Conservation (phyloP, 805 yeast genomes). For the Candida endomychidarum region DNA sequence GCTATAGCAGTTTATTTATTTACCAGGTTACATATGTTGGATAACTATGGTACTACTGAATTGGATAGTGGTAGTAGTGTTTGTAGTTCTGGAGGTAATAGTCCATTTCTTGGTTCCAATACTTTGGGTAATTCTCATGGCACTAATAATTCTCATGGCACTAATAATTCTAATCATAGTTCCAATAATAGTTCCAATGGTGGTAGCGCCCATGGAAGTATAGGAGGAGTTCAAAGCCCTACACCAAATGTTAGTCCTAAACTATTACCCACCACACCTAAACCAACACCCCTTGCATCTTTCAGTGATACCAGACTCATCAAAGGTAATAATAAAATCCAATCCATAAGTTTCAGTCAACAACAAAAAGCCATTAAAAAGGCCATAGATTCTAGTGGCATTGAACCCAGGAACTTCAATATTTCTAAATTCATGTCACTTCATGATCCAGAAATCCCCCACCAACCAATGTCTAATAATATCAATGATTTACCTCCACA, state of each 20-base stretch:
- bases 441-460: conserved; percentile 12
- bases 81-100: conserved; percentile 1
- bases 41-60: conserved; percentile 19
- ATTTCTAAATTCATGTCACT: conserved; percentile 20
- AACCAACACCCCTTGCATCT: neutral
- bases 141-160: neutral
- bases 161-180: neutral
- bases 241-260: conserved; percentile 1
- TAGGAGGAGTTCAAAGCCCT: neutral
- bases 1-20: conserved; percentile 29
- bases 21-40: conserved; percentile 28
- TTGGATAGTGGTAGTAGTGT: neutral
- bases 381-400: no score
- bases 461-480: conserved; percentile 12
- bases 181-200: no score
- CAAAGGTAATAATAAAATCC: conserved; percentile 25
- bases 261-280: conserved; percentile 2
- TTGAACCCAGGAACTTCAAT: conserved; percentile 19
- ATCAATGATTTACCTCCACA: conserved; percentile 17
- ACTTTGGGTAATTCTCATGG: neutral
- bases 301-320: conserved; percentile 22
- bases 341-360: conserved; percentile 25
- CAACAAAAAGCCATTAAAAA: conserved; percentile 26
- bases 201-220: neutral
- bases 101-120: neutral